Percentiles rank a stretch among this genome's conserved stretches.
phyloP scores from a whole-genome alignment of 768 basidiomycete genomes.

The Fomitopsis serialis region DNA sequence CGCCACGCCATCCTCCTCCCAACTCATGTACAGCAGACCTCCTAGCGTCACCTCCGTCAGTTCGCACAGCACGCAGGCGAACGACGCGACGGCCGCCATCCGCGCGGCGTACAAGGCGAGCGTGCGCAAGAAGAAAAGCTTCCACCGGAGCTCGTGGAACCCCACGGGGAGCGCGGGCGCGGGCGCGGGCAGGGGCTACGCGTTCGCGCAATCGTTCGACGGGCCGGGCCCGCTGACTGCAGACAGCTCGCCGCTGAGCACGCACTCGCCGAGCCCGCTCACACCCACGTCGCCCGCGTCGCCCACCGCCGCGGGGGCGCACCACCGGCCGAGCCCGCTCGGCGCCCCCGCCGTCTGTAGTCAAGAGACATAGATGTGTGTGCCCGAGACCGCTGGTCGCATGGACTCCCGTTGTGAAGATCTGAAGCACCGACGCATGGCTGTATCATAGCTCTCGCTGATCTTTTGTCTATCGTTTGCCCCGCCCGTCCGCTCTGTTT shows the following conservation, averaged over 20 bases:
- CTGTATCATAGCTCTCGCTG: background rate
- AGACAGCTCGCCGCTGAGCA: background rate
- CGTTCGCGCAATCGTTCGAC: background rate
- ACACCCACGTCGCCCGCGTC: background rate
- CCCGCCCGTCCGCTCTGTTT: no score
- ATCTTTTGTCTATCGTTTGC: background rate
- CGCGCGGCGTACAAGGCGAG: constrained; percentile 49
- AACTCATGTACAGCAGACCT: constrained; percentile 6
- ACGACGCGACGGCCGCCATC: constrained; percentile 36
- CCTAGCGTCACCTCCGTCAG: constrained; percentile 16
- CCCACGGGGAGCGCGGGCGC: constrained; percentile 5
- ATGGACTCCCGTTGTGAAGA: background rate
- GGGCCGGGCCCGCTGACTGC: background rate
- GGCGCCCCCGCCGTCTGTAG: background rate
- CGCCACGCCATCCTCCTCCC: background rate
- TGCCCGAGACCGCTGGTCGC: background rate
- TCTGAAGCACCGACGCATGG: background rate
- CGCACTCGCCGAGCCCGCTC: background rate
- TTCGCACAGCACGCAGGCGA: constrained; percentile 11
- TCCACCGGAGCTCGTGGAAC: constrained; percentile 49
- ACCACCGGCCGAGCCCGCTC: background rate
- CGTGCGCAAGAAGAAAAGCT: constrained; percentile 39
- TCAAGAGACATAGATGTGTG: background rate
- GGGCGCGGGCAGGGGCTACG: background rate
- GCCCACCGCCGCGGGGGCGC: background rate